Conservation (phyloP, 1,284 basidiomycete species). For the Ustilago xerochloae region DNA sequence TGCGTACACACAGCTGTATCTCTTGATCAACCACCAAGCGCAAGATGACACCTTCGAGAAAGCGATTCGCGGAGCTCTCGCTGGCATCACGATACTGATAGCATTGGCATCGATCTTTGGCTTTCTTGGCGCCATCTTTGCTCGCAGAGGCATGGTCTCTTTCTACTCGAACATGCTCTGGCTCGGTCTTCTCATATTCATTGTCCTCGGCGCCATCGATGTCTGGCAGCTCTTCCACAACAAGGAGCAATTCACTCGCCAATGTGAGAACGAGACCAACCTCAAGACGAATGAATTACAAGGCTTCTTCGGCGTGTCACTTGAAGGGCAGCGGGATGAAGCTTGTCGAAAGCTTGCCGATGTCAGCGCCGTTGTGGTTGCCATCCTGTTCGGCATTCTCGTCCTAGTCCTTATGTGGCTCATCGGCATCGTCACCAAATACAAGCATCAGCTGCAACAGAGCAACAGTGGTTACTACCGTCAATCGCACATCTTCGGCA, state of each 20-base stretch:
- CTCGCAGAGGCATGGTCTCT: slow-evolving; percentile 13
- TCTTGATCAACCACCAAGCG: slow-evolving; percentile 16
- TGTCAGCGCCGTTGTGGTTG: slow-evolving; percentile 10
- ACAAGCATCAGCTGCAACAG: slow-evolving; percentile 26
- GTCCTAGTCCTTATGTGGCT: slow-evolving; percentile 29
- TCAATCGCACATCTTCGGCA: neutral
- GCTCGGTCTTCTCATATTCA: slow-evolving; percentile 17
- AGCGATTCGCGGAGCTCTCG: slow-evolving; percentile 26
- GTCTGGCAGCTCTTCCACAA: slow-evolving; percentile 32
- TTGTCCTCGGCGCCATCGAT: slow-evolving; percentile 21
- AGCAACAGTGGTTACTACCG: neutral
- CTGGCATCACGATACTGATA: slow-evolving; percentile 26
- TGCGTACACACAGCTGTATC: slow-evolving; percentile 24
- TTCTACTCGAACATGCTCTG: slow-evolving; percentile 38
- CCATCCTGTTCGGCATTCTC: slow-evolving; percentile 21
- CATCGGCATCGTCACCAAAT: slow-evolving; percentile 31
- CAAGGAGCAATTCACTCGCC: neutral
- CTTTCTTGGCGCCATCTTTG: slow-evolving; percentile 17
- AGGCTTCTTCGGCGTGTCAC: slow-evolving; percentile 15
- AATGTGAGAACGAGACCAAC: slow-evolving; percentile 8
- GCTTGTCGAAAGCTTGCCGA: slow-evolving; percentile 17
- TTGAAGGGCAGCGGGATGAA: neutral
- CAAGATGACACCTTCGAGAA: slow-evolving; percentile 18
- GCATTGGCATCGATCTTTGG: slow-evolving; percentile 25
- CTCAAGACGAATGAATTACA: slow-evolving; percentile 9